Base-by-base conservation (phyloP, 192 early-diverging fungal species). In the Funneliformis mosseae region DNA sequence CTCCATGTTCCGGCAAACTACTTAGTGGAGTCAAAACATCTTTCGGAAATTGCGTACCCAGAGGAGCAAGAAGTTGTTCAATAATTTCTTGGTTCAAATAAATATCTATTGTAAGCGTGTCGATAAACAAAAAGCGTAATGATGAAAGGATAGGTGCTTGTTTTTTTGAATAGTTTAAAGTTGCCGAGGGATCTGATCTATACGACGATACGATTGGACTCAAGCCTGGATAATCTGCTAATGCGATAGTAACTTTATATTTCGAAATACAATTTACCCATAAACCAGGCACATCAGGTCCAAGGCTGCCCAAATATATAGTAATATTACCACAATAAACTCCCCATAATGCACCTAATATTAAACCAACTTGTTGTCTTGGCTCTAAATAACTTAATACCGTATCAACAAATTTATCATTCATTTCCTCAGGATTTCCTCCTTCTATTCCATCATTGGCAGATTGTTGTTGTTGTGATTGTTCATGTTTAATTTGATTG, bases 281-380 rank as follows among this genome's bases (percentile, higher is more conserved):
- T 25, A 90, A 88, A 10, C 92, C 92, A 4, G 93, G 90, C 4
- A 87, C 82, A 18, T 92, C 91, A 76, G 90, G 85, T 38, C 90
- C 87, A 8, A 83, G 81, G 63, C 91, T 91, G 83, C 88, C 88
- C 18, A 92, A 80, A 83, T 91, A 92, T 4, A 96, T 77, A 1
- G 91, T 89, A 55, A 89, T 88, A 81, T 91, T 90, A 9, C 95
- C 95, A 48, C 88, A 86, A 86, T 87, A 95, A 60, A 94, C 90
- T 9, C 91, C 91, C 72, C 89, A 84, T 11, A 96, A 83, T 8
- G 88, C 87, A 28, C 92, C 89, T 14, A 91, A 83, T 1, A 94
- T 85, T 21, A 96, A 83, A 8, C 95, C 95, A 55, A 94, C 85
- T 76, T 96, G 94, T 74, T 96, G 94, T 8, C 95, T 88, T 9